Base-by-base conservation (phyloP, 352 stramenopile genomes). In the Phytopythium vexans region DNA sequence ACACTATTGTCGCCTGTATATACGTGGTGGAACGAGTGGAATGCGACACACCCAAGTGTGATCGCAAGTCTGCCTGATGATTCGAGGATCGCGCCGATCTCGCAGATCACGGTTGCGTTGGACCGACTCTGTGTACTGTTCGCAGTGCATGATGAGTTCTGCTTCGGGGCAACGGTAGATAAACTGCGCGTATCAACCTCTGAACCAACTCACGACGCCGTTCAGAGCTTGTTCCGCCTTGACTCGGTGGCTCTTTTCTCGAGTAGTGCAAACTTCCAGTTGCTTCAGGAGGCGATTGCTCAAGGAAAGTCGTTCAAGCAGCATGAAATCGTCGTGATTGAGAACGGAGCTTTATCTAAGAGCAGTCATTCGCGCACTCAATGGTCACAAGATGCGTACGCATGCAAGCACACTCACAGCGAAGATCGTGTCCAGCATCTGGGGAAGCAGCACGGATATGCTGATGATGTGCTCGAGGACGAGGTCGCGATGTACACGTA, bases 1-100 rank as follows among this genome's bases (percentile, higher is more conserved):
- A 84, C 68, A 45, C 60, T 95, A 2, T 76, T 91, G 50, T 72
- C 77, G 6, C 85, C 85, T 21, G 69, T 94, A 8, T 93, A 89
- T 55, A 59, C 86, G 41, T 95, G 85, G 85, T 95, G 83, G 80
- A 88, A 88, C 36, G 70, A 82, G 41, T 94, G 85, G 85, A 89
- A 84, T 58, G 40, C 75, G 31, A 83, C 60, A 12, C 82, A 92
- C 50, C 84, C 84, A 4, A 84, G 70, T 45, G 89, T 87, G 49
- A 43, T 68, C 16, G 44, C 82, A 36, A 39, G 71, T 5, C 41
- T 64, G 10, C 69, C 82, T 32, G 66, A 82, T 54, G 56, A 81
- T 52, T 45, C 36, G 21, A 74, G 68, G 11, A 78, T 93, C 58
- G 79, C 77, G 33, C 81, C 83, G 4, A 89, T 93, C 32, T 79